These are phyloP conservation scores for Cucumis sativus DNA, from an alignment of 306 rosid species.

Conservation along the genomic window DNA sequence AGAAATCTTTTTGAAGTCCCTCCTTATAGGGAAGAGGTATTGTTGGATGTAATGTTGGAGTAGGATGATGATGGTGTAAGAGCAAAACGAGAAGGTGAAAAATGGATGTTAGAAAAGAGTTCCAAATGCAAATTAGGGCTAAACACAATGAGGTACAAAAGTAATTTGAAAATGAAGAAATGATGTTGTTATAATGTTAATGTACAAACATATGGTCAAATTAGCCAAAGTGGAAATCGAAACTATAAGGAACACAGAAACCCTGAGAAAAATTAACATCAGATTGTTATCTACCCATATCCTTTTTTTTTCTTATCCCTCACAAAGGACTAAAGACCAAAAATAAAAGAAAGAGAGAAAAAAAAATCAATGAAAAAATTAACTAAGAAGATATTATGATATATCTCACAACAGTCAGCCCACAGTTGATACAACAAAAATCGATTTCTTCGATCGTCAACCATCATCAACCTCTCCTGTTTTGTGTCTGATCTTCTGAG, in stretches of 20 bases:
- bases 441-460: background rate
- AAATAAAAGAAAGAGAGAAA: background rate
- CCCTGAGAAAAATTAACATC: background rate
- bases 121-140: too few relatives aligned
- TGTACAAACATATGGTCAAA: constrained; percentile 1
- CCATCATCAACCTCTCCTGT: background rate
- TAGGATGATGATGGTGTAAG: too few relatives aligned
- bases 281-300: constrained; percentile 2
- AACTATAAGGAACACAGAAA: background rate
- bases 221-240: background rate
- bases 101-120: too few relatives aligned
- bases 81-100: too few relatives aligned
- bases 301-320: background rate
- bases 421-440: background rate
- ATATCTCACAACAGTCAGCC: background rate
- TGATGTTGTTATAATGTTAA: background rate
- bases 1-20: too few relatives aligned
- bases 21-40: too few relatives aligned
- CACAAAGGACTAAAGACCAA: background rate
- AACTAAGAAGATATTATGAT: background rate
- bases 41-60: too few relatives aligned
- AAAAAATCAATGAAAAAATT: background rate
- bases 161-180: background rate
- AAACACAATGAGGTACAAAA: background rate
- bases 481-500: background rate